phyloP scores from a whole-genome alignment of 345 rosid genomes.

The Sonneratia alba region DNA sequence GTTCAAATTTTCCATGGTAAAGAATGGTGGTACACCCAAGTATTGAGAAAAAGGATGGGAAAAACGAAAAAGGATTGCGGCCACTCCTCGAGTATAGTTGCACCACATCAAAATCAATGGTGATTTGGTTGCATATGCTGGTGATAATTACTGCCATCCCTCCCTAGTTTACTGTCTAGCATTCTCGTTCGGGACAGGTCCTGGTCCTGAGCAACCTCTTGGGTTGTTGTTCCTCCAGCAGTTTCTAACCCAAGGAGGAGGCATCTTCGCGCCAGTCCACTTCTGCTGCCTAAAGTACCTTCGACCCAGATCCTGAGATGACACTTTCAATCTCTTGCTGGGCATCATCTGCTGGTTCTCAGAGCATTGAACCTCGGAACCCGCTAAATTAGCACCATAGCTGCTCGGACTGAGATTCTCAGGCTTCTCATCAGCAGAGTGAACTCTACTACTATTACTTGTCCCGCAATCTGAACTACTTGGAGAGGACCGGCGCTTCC shows the following conservation, averaged over 20 bases:
- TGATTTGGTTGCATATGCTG: slow-evolving; percentile 18
- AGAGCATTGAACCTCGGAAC: slow-evolving; percentile 21
- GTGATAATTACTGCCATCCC: slow-evolving; percentile 28
- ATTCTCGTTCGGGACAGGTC: slow-evolving; percentile 26
- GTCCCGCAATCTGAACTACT: slow-evolving; percentile 17
- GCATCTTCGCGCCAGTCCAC: slow-evolving; percentile 25
- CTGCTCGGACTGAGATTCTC: slow-evolving; percentile 30
- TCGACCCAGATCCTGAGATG: slow-evolving; percentile 51
- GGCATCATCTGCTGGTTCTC: slow-evolving; percentile 17
- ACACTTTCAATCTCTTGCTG: slow-evolving; percentile 40
- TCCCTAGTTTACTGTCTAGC: slow-evolving; percentile 37
- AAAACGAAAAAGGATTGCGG: not conserved
- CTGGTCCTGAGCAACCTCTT: slow-evolving; percentile 23
- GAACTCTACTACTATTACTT: not conserved
- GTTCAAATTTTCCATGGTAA: not conserved
- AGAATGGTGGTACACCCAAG: slow-evolving; percentile 3
- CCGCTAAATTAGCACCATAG: slow-evolving; percentile 19
- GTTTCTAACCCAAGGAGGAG: slow-evolving; percentile 49
- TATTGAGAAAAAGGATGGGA: not conserved
- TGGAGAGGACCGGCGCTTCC: slow-evolving; percentile 21
- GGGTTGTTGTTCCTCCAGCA: slow-evolving; percentile 27
- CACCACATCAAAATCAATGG: not conserved
- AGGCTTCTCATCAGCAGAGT: slow-evolving; percentile 3
- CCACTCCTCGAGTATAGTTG: not conserved
- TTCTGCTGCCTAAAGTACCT: slow-evolving; percentile 81